These are phyloP conservation scores for Balakata baccata DNA, from an alignment of 345 rosid genomes.

Conservation along the genomic window DNA sequence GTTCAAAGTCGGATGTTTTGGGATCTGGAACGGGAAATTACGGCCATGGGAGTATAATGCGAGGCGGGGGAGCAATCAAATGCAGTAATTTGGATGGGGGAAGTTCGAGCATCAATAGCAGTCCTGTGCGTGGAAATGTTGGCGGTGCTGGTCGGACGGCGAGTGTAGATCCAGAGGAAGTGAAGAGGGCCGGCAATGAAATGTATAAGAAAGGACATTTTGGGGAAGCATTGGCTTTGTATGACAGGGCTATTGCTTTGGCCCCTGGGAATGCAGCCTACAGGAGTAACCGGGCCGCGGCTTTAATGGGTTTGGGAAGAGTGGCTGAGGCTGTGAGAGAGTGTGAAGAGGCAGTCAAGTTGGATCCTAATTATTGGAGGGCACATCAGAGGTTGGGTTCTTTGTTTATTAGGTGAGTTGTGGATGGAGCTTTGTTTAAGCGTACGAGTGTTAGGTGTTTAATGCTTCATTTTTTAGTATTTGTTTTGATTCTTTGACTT, in stretches of 20 bases:
- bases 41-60: slow-evolving; percentile 88
- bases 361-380: slow-evolving; percentile 73
- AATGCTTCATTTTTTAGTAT: neutral
- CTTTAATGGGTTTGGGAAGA: slow-evolving; percentile 57
- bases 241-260: slow-evolving; percentile 73
- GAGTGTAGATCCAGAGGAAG: slow-evolving; percentile 57
- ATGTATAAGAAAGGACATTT: slow-evolving; percentile 67
- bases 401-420: slow-evolving; percentile 69
- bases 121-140: slow-evolving; percentile 8
- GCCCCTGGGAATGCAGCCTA: slow-evolving; percentile 68
- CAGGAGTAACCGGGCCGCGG: slow-evolving; percentile 78
- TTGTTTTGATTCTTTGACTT: neutral
- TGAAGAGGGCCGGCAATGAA: slow-evolving; percentile 75
- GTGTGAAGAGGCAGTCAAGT: slow-evolving; percentile 70
- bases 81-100: slow-evolving; percentile 13
- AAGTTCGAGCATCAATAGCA: neutral
- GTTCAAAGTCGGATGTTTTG: slow-evolving; percentile 56
- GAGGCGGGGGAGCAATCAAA: slow-evolving; percentile 38
- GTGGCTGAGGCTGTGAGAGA: slow-evolving; percentile 76
- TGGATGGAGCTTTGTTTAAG: slow-evolving; percentile 1
- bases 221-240: slow-evolving; percentile 71
- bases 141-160: neutral
- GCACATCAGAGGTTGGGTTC: slow-evolving; percentile 86
- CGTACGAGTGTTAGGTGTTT: neutral
- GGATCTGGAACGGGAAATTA: slow-evolving; percentile 75